Evolutionary conservation across 768 basidiomycete species (phyloP).

Genomic region (Imleria badia): DNA sequence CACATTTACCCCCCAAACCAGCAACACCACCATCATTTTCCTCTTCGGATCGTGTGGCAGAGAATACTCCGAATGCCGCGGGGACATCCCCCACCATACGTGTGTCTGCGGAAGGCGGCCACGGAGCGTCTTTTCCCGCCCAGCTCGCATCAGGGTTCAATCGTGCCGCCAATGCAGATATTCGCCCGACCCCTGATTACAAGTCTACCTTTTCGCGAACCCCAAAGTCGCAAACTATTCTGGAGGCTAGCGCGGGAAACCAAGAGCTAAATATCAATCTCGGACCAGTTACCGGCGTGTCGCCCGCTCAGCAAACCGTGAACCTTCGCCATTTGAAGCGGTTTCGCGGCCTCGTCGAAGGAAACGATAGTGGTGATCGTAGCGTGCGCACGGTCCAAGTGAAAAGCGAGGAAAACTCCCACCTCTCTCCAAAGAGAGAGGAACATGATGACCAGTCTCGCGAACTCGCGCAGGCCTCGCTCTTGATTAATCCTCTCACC

Average conservation of each 20-base stretch:
- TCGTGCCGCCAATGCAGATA: background rate
- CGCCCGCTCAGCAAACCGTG: slow-evolving; percentile 27
- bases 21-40: background rate
- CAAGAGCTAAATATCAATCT: slow-evolving; percentile 24
- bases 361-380: slow-evolving; percentile 28
- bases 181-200: slow-evolving; percentile 3
- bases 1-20: slow-evolving; percentile 2
- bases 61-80: background rate
- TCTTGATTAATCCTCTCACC: background rate
- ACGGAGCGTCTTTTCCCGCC: slow-evolving; percentile 6
- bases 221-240: slow-evolving; percentile 25
- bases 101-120: slow-evolving; percentile 12
- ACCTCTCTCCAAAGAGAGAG: slow-evolving; percentile 13
- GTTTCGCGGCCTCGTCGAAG: slow-evolving; percentile 25
- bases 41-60: background rate
- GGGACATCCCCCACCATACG: slow-evolving; percentile 7
- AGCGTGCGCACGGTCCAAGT: slow-evolving; percentile 21
- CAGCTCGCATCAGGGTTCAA: slow-evolving; percentile 18
- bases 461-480: background rate
- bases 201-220: slow-evolving; percentile 16
- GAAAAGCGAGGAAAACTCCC: slow-evolving; percentile 21
- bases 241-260: slow-evolving; percentile 9
- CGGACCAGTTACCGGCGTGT: slow-evolving; percentile 20
- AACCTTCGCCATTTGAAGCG: slow-evolving; percentile 34
- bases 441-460: slow-evolving; percentile 10